Evolutionary conservation across 2,329 filamentous ascomycete species (phyloP).

Genomic region (Waltergamsia citrina): DNA sequence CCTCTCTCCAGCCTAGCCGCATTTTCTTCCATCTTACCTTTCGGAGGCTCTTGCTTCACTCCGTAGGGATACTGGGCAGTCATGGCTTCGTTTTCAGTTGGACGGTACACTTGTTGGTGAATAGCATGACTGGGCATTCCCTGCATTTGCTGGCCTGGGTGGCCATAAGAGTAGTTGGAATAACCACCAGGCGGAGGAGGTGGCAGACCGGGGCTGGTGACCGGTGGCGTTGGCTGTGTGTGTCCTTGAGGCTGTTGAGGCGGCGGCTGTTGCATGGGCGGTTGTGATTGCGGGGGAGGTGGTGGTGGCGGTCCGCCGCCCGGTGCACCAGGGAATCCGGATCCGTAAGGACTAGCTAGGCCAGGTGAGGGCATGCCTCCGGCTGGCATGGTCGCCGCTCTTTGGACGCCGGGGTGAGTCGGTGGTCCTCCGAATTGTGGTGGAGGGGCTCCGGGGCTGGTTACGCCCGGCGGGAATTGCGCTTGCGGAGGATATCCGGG

Average conservation of each 20-base stretch:
- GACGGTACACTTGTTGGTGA: constrained; percentile 62
- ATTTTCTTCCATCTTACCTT: constrained; percentile 52
- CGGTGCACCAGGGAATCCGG: constrained; percentile 31
- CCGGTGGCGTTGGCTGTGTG: constrained; percentile 16
- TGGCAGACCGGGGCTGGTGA: constrained; percentile 24
- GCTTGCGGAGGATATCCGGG: constrained; percentile 38
- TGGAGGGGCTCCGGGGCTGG: constrained; percentile 29
- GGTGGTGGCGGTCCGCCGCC: constrained; percentile 35
- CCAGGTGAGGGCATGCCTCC: constrained; percentile 26
- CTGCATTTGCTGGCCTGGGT: constrained; percentile 14
- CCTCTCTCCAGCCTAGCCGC: constrained; percentile 61
- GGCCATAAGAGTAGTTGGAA: constrained; percentile 39
- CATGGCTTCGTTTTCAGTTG: constrained; percentile 51
- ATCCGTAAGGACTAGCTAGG: constrained; percentile 27
- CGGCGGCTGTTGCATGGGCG: constrained; percentile 5
- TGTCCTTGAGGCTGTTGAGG: constrained; percentile 9
- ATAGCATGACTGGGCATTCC: constrained; percentile 40
- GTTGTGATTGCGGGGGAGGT: constrained; percentile 17
- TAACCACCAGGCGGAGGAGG: constrained; percentile 44
- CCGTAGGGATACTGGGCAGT: constrained; percentile 26
- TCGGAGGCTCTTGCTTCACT: constrained; percentile 32
- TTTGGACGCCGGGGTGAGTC: constrained; percentile 34
- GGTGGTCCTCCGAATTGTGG: constrained; percentile 27
- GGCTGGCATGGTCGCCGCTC: constrained; percentile 40
- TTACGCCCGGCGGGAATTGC: constrained; percentile 33